Evolutionary conservation across 192 early-diverging fungal genomes (phyloP).

Genomic region (Dimargaris xerosporica): DNA sequence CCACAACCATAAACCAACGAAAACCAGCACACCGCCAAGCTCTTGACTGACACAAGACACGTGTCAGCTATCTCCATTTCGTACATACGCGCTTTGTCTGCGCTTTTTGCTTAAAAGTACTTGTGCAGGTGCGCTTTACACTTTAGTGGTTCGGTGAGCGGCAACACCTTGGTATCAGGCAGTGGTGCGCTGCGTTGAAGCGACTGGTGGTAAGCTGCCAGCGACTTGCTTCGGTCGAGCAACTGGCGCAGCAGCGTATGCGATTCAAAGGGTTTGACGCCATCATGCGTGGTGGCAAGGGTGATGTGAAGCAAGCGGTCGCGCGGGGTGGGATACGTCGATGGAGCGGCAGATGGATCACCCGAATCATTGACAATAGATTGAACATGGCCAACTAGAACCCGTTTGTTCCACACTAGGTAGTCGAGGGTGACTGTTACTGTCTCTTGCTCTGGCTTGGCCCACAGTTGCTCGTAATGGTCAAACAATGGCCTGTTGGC

Average conservation of each 20-base stretch:
- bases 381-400: conserved; percentile 20
- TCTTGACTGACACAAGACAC: too few relatives aligned
- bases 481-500: conserved; percentile 19
- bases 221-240: neutral
- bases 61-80: too few relatives aligned
- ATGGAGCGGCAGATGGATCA: neutral
- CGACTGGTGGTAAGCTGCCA: neutral
- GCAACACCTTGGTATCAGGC: neutral
- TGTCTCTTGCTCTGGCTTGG: conserved; percentile 14
- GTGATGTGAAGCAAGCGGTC: conserved; percentile 26
- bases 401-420: conserved; percentile 30
- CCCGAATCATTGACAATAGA: conserved; percentile 11
- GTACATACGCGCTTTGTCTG: too few relatives aligned
- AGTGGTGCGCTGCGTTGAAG: neutral
- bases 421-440: conserved; percentile 24
- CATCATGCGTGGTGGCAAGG: conserved; percentile 20
- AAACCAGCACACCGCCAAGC: too few relatives aligned
- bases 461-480: conserved; percentile 14
- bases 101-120: conserved; percentile 1
- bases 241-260: conserved; percentile 19
- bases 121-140: neutral
- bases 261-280: conserved; percentile 23
- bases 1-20: too few relatives aligned
- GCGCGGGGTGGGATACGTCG: neutral
- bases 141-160: neutral